A percentile compares a stretch with the other conserved stretches of the same genome.
Evolutionary conservation across 2,329 filamentous ascomycete genomes (phyloP).

Genomic region (Fusarium sterilihyphosum): DNA sequence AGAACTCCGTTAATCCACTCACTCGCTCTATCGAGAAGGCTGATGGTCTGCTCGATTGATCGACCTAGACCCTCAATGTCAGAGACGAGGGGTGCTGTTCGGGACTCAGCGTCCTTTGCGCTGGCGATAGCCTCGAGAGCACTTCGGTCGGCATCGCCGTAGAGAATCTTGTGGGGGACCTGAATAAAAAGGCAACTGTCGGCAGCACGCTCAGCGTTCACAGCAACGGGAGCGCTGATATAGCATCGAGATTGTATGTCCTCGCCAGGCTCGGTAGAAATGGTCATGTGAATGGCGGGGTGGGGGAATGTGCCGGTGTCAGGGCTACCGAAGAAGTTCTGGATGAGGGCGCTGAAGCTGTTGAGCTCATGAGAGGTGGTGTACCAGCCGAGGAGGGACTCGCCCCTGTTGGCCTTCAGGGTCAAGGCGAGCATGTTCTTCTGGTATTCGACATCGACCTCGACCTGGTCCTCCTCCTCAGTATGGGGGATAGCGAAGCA

Average conservation of each 20-base stretch:
- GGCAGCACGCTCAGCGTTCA: conserved; percentile 92
- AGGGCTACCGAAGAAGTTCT: conserved; percentile 98
- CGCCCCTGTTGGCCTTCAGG: conserved; percentile 91
- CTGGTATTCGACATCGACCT: conserved; percentile 99
- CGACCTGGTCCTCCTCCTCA: conserved; percentile 97
- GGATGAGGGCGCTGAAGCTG: conserved; percentile 95
- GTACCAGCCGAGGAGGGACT: conserved; percentile 97
- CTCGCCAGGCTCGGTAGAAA: conserved; percentile 87
- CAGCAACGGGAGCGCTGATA: conserved; percentile 93
- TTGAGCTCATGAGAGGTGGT: conserved; percentile 97
- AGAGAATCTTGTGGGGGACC: conserved; percentile 93
- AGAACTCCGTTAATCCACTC: conserved; percentile 94
- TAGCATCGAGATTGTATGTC: conserved; percentile 93
- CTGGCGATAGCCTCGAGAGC: conserved; percentile 84
- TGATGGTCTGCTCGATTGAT: conserved; percentile 86
- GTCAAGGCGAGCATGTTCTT: conserved; percentile 98
- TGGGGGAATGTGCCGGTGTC: conserved; percentile 97
- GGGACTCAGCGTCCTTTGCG: conserved; percentile 81
- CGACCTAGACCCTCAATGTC: conserved; percentile 91
- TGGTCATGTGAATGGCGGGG: conserved; percentile 96
- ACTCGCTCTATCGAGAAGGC: conserved; percentile 89
- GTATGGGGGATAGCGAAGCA: conserved; percentile 99
- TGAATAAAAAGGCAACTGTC: conserved; percentile 98
- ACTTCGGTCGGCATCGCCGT: conserved; percentile 75
- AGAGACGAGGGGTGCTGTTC: conserved; percentile 77